A percentile compares a stretch with the other conserved stretches of the same genome.
Evolutionary conservation across 805 yeast species (phyloP).

Genomic region (Yamadazyma akitaensis): DNA sequence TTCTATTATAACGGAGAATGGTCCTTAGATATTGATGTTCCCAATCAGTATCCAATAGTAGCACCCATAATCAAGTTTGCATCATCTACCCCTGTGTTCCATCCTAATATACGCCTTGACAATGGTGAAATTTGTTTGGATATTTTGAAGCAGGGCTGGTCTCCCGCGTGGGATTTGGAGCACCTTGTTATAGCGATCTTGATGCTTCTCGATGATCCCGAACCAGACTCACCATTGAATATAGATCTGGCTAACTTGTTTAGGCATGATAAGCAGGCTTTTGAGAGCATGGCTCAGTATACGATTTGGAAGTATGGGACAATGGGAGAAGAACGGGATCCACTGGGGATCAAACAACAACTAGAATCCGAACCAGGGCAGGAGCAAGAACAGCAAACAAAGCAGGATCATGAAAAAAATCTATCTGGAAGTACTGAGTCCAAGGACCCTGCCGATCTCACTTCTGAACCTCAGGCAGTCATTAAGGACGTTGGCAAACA

Average conservation of each 20-base stretch:
- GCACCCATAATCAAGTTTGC: slow-evolving; percentile 57
- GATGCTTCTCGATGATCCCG: slow-evolving; percentile 59
- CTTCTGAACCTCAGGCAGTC: slow-evolving; percentile 6
- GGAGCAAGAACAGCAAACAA: background rate
- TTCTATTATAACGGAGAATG: slow-evolving; percentile 52
- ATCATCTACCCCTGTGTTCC: slow-evolving; percentile 35
- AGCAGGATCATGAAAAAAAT: background rate
- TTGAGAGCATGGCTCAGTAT: slow-evolving; percentile 39
- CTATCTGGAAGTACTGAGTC: background rate
- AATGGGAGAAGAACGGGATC: slow-evolving; percentile 3
- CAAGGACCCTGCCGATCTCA: background rate
- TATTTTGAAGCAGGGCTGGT: slow-evolving; percentile 59
- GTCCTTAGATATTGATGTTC: slow-evolving; percentile 45
- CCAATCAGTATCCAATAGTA: slow-evolving; percentile 49
- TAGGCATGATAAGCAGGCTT: slow-evolving; percentile 40
- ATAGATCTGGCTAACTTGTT: slow-evolving; percentile 64
- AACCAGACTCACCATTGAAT: slow-evolving; percentile 68
- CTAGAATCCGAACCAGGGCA: background rate
- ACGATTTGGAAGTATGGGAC: slow-evolving; percentile 39
- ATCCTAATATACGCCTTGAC: slow-evolving; percentile 37
- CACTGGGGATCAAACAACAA: background rate
- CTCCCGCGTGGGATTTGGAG: slow-evolving; percentile 69
- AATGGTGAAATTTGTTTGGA: slow-evolving; percentile 73
- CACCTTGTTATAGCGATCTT: slow-evolving; percentile 56
- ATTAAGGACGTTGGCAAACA: slow-evolving; percentile 34